phyloP scores from a whole-genome alignment of 306 rosid genomes.

The Glycine soja region DNA sequence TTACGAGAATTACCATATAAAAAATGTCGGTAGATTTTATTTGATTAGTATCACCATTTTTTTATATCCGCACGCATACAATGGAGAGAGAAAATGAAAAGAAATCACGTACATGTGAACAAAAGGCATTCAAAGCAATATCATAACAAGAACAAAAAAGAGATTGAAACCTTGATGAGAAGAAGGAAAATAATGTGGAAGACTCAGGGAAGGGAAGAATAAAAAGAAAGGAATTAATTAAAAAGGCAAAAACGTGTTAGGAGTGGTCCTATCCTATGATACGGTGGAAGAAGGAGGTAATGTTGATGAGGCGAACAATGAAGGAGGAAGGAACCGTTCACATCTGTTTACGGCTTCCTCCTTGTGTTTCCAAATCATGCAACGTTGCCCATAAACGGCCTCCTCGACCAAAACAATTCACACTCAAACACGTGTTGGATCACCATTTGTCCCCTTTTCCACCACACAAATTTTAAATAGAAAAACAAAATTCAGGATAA shows the following conservation, averaged over 20 bases:
- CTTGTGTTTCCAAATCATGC: constrained; percentile 39
- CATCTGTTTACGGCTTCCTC: constrained; percentile 25
- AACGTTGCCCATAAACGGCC: constrained; percentile 25
- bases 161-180: no score
- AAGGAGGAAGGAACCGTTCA: constrained; percentile 44
- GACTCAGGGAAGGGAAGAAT: no score
- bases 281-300: not conserved
- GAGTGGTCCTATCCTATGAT: not conserved
- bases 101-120: not conserved
- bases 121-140: no score
- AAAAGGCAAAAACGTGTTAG: no score
- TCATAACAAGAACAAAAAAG: no score
- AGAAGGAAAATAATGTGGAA: no score
- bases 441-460: constrained; percentile 8
- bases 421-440: constrained; percentile 40
- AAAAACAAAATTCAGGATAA: not conserved
- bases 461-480: not conserved
- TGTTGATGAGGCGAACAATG: not conserved
- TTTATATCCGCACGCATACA: not conserved
- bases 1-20: no score
- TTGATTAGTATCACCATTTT: no score
- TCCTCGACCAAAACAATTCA: not conserved
- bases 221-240: no score
- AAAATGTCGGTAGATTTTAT: no score
- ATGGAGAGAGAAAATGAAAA: not conserved